Evolutionary conservation across 306 rosid species (phyloP).

Genomic region (Inga oerstediana): DNA sequence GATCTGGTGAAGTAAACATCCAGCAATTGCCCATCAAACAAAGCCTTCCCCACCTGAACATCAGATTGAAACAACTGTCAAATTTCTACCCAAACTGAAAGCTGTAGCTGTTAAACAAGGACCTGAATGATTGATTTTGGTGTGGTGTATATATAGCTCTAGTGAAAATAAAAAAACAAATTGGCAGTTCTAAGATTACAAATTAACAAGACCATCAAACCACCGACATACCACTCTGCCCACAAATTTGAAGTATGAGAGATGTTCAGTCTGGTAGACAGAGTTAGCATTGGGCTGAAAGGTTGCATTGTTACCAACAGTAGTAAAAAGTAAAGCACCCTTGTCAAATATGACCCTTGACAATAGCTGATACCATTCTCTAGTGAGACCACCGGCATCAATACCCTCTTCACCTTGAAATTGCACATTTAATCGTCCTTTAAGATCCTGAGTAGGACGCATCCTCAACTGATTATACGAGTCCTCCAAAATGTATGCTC

Average conservation of each 20-base stretch:
- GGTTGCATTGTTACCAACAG: constrained; percentile 91
- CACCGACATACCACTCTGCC: constrained; percentile 90
- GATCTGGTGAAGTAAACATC: constrained; percentile 99
- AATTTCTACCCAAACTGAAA: constrained; percentile 23
- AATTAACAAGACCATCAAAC: neutral
- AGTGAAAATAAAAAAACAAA: neutral
- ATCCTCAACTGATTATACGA: constrained; percentile 93
- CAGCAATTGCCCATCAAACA: constrained; percentile 95
- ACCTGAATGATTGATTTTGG: neutral
- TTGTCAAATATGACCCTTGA: constrained; percentile 98
- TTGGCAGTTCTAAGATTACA: neutral
- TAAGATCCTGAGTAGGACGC: constrained; percentile 90
- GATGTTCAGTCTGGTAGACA: constrained; percentile 97
- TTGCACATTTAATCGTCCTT: constrained; percentile 90
- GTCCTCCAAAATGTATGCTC: constrained; percentile 98
- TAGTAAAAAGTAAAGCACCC: constrained; percentile 95
- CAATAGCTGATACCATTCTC: constrained; percentile 98
- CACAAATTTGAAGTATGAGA: constrained; percentile 95
- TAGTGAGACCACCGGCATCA: constrained; percentile 98
- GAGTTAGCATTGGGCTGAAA: constrained; percentile 99
- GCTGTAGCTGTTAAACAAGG: neutral
- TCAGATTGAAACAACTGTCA: constrained; percentile 33
- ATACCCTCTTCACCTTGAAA: constrained; percentile 99
- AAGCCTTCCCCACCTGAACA: constrained; percentile 94
- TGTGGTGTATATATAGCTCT: neutral